Evolutionary conservation across 495 filamentous ascomycete genomes (phyloP), one percentile per base, ranked within the genome.

Genomic region (Hyaloscypha hepaticicola): DNA sequence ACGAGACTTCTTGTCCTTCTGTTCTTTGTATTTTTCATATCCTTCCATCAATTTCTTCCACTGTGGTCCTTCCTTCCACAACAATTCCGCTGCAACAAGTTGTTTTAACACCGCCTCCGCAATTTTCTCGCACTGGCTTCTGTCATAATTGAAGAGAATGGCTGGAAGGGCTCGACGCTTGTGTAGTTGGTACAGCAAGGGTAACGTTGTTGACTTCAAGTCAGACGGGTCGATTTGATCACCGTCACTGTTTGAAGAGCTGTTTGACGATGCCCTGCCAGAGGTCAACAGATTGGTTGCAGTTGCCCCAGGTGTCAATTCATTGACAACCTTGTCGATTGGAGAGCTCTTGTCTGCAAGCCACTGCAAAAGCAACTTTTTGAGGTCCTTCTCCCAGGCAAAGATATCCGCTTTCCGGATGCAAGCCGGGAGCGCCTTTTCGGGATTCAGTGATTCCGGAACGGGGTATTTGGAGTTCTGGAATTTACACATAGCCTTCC

Each of bases 101-200:
- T 87, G 73, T 4, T 69, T 41, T 3, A 86, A 53, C 1, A 93
- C 45, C 5, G 72, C 52, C 5, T 63, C 38, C 51, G 79, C 80
- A 16, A 90, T 79, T 2, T 68, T 66, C 73, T 92, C 88, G 64
- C 90, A 93, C 22, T 73, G 70, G 0, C 61, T 65, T 38, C 90
- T 82, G 63, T 92, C 88, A 70, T 88, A 93, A 62, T 90, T 91
- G 79, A 94, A 93, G 5, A 93, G 66, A 19, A 94, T 82, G 0
- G 88, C 89, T 0, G 90, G 90, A 5, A 94, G 78, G 2, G 87
- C 89, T 60, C 83, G 80, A 62, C 83, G 80, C 2, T 78, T 74
- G 57, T 91, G 83, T 0, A 94, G 80, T 16, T 85, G 79, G 27
- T 73, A 77, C 0, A 91, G 77, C 33, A 92, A 71, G 0, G 87